Evolutionary conservation across 1,284 basidiomycete species (phyloP), one percentile per base, ranked within the genome.

Genomic region (Gymnopus androsaceus): DNA sequence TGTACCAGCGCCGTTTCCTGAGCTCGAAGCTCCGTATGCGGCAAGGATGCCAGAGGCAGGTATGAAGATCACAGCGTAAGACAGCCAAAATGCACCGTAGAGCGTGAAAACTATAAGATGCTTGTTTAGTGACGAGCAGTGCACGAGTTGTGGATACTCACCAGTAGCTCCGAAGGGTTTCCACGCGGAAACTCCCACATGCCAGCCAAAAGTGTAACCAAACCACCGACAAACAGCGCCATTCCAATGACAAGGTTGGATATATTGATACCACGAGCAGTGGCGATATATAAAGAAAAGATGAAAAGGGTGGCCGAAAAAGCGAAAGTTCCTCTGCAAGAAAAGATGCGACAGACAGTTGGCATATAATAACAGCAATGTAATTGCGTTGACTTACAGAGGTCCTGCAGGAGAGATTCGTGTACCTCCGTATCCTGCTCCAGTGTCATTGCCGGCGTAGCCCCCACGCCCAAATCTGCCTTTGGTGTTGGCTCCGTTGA

Each of bases 131-230:
- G n/a, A n/a, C n/a, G n/a, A n/a, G n/a, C n/a, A n/a, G n/a, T n/a
- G n/a, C n/a, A n/a, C n/a, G n/a, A n/a, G n/a, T n/a, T n/a, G n/a
- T n/a, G n/a, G n/a, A n/a, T 3, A 12, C 83, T 66, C 58, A 88
- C 87, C 84, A 31, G 85, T 86, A 2, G 83, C 87, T 58, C 82
- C 85, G 55, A 88, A 88, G 0, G 73, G 73, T 61, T n/a, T n/a
- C n/a, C n/a, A n/a, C n/a, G n/a, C 90, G 89, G 88, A 69, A 93
- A 93, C 69, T 87, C 85, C 86, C 88, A 90, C 85, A 89, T 87
- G 37, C 87, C 87, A 7, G 86, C 86, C 27, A 87, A 64, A 61
- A 89, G 75, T 67, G 90, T 95, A 5, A 82, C 83, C 25, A 95
- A 80, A 58, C 95, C 95, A 56, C 94, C 94, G 59, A 82, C 83